A percentile compares a stretch with the other conserved stretches of the same genome.
phyloP scores from a whole-genome alignment of 2,329 filamentous ascomycete genomes.

The Daldinia sp. region DNA sequence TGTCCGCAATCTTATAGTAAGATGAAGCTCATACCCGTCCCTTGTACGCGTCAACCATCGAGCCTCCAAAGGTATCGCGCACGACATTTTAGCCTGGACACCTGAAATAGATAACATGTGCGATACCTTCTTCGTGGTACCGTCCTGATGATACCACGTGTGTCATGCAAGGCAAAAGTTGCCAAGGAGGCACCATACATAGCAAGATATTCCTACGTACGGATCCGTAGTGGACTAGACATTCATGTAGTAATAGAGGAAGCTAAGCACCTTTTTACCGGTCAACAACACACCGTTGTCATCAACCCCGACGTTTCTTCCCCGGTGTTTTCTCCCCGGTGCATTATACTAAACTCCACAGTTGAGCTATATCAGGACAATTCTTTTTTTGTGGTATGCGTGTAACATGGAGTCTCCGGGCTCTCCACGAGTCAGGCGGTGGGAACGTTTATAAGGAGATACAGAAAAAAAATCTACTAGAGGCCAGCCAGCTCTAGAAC shows the following conservation, averaged over 20 bases:
- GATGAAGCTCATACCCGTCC: slow-evolving; percentile 36
- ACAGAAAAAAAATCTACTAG: slow-evolving; percentile 12
- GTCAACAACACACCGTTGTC: slow-evolving; percentile 1
- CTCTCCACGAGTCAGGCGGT: slow-evolving; percentile 23
- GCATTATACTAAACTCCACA: neutral
- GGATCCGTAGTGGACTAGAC: too few relatives aligned
- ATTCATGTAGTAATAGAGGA: too few relatives aligned
- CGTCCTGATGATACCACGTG: slow-evolving; percentile 2
- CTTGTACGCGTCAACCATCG: slow-evolving; percentile 33
- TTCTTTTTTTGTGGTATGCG: slow-evolving; percentile 6
- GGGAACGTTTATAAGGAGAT: slow-evolving; percentile 17
- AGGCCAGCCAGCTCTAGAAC: slow-evolving; percentile 32
- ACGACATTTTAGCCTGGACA: slow-evolving; percentile 29
- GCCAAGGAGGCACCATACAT: too few relatives aligned
- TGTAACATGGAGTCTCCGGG: slow-evolving; percentile 1
- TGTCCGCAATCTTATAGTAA: slow-evolving; percentile 36
- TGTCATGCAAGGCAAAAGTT: slow-evolving; percentile 14
- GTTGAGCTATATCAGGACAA: neutral
- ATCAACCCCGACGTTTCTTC: neutral
- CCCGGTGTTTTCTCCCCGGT: neutral
- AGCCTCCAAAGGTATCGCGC: slow-evolving; percentile 27
- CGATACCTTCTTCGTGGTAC: neutral
- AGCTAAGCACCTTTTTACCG: slow-evolving; percentile 19
- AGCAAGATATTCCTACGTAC: too few relatives aligned
- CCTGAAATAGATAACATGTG: slow-evolving; percentile 9